These are phyloP conservation scores for Solanum virginianum DNA, from an alignment of 257 asterid species.

Conservation along the genomic window DNA sequence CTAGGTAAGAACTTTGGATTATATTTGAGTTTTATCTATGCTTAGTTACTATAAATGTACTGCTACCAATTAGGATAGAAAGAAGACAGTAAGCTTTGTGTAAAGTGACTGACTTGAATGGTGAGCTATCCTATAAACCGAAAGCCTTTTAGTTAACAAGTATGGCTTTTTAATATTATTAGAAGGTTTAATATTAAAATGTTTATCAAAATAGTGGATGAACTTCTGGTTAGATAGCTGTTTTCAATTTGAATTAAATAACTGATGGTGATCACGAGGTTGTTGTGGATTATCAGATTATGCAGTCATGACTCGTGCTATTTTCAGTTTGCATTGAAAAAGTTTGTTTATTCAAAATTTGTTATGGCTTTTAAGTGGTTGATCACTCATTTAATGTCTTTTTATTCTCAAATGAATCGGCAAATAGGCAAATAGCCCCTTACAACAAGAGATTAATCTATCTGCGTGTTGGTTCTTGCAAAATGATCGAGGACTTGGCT, in stretches of 20 bases:
- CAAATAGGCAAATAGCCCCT: not conserved
- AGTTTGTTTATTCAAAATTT: not conserved
- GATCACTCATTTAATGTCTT: not conserved
- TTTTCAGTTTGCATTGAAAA: not conserved
- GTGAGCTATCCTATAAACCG: not conserved
- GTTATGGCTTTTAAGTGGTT: not conserved
- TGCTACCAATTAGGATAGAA: not conserved
- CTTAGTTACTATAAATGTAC: not conserved
- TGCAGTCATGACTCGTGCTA: not conserved
- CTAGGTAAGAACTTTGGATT: not conserved
- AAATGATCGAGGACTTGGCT: not conserved
- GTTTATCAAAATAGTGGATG: not conserved
- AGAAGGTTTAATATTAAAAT: not conserved
- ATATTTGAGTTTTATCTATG: not conserved
- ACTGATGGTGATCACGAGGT: not conserved
- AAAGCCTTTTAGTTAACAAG: not conserved
- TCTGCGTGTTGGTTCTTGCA: not conserved
- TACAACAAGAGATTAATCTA: not conserved
- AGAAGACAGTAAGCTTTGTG: not conserved
- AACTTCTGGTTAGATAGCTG: not conserved
- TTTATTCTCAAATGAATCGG: not conserved
- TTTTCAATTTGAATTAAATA: not conserved
- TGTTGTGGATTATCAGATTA: not conserved
- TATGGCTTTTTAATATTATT: not conserved
- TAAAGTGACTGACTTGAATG: not conserved